Evolutionary conservation across 192 early-diverging fungal genomes (phyloP), one percentile per base, ranked within the genome.

Genomic region (Coemansia sp.): DNA sequence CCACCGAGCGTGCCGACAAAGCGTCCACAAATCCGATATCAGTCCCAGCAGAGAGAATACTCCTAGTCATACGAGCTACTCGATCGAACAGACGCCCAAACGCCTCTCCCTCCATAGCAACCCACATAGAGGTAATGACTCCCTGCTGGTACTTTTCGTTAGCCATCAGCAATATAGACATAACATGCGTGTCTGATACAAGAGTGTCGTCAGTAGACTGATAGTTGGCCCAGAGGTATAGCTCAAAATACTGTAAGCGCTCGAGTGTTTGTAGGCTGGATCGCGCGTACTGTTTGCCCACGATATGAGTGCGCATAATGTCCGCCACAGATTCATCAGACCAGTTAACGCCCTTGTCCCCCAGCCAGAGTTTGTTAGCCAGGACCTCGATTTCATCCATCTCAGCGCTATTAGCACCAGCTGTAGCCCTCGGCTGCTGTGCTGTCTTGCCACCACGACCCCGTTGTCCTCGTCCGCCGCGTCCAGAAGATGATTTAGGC

Each of bases 141-240:
- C 89, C 83, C 67, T 94, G 89, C 61, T 91, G 87, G 73, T 88
- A 89, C 80, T 99, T 98, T 74, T 97, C 97, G 79, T 98, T 98
- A 7, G 95, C 71, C 83, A 99, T 88, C 52, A 96, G 63, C 7
- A 92, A 88, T 18, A 97, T 92, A 2, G 96, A 94, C 11, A 97
- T 54, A 5, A 92, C 73, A 61, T 93, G 89, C 41, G 76, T 74
- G 9, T 87, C 73, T 2, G 81, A 70, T 27, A 82, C 67, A 54
- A 44, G n/a, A 15, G 44, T 2, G 12, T 43, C 61, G 10, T 38
- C 31, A 13, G 61, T 47, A 27, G 66, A 46, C 27, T 76, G 66
- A 66, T 88, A 96, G 74, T 88, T 68, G 0, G 90, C 91, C 96
- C 95, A 96, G 16, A 97, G 82, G 69, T 91, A 96, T 11, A 9